Evolutionary conservation across 345 rosid species (phyloP), one percentile per base, ranked within the genome.

Genomic region (Erucastrum elatum): DNA sequence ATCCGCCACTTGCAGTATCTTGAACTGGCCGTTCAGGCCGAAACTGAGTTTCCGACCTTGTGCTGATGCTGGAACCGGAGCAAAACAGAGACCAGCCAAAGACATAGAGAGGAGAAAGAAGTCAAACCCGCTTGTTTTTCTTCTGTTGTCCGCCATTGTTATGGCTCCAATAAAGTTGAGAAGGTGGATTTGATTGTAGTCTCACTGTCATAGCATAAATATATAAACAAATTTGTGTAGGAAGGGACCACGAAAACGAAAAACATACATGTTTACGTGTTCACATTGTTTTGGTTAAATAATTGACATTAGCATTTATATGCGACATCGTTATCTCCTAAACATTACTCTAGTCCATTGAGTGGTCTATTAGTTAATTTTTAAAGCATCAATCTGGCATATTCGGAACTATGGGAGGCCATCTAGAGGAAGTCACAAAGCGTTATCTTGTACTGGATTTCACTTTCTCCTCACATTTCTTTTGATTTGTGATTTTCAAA

Each of bases 1-100:
- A 66, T 92, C 98, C 1, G 98, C 98, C 17, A 90, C 93, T 81
- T 94, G 98, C 49, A 94, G 89, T 63, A 94, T 89, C 86, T 91
- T 94, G 66, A 94, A 91, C 82, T 85, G 74, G 34, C 98, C 97
- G 65, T 83, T 77, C 10, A 13, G 58, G 27, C 81, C 79, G 73
- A 92, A 90, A 49, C 84, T 85, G 77, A 93, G 90, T 78, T 77
- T 77, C 77, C 58, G 86, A 75, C 71, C 66, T 0, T 34, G 75
- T 29, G 6, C 35, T 33, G 78, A 46, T 3, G 74, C 75, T 9
- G 68, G 62, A 27, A 76, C 13, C 53, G 84, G 73, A 55, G 63
- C 41, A 4, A 68, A 37, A 79, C 81, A 78, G 35, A 84, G 64
- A 31, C 31, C 61, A 17, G 79, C 0, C 34, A 76, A 8, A 56